Percentiles rank a stretch among this genome's conserved stretches.
These are phyloP conservation scores for Peltaster fructicola DNA, from an alignment of 2,329 filamentous ascomycete genomes.

Conservation along the genomic window DNA sequence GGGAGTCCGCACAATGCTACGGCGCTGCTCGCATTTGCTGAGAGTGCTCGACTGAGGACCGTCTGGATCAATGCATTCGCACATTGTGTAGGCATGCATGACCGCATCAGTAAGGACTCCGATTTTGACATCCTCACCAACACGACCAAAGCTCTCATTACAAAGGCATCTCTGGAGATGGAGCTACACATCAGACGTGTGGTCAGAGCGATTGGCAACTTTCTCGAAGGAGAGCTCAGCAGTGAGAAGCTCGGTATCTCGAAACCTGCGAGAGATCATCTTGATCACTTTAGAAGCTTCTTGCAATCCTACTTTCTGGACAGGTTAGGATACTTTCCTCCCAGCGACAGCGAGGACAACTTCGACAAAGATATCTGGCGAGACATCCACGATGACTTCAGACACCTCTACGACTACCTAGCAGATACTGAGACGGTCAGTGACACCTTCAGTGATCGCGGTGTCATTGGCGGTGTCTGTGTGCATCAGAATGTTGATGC, in stretches of 20 bases:
- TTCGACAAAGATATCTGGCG: conserved; percentile 43
- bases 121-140: conserved; percentile 41
- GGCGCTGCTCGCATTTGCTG: conserved; percentile 49
- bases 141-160: conserved; percentile 46
- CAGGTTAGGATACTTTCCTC: conserved; percentile 57
- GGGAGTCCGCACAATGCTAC: conserved; percentile 51
- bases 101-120: conserved; percentile 35
- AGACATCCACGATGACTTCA: conserved; percentile 51
- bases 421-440: conserved; percentile 39
- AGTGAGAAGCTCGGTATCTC: conserved; percentile 48
- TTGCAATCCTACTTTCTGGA: conserved; percentile 48
- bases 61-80: conserved; percentile 57
- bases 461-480: conserved; percentile 48
- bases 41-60: conserved; percentile 43
- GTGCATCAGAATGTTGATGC: conserved; percentile 48
- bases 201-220: conserved; percentile 41
- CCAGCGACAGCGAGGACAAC: conserved; percentile 26
- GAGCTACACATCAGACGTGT: conserved; percentile 43
- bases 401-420: conserved; percentile 51
- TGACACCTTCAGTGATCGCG: conserved; percentile 9
- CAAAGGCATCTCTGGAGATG: conserved; percentile 45
- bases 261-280: conserved; percentile 42
- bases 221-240: conserved; percentile 55
- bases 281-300: conserved; percentile 56
- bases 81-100: conserved; percentile 64